Conservation (phyloP, 768 basidiomycete genomes). For the Phlegmacium glaucopus region DNA sequence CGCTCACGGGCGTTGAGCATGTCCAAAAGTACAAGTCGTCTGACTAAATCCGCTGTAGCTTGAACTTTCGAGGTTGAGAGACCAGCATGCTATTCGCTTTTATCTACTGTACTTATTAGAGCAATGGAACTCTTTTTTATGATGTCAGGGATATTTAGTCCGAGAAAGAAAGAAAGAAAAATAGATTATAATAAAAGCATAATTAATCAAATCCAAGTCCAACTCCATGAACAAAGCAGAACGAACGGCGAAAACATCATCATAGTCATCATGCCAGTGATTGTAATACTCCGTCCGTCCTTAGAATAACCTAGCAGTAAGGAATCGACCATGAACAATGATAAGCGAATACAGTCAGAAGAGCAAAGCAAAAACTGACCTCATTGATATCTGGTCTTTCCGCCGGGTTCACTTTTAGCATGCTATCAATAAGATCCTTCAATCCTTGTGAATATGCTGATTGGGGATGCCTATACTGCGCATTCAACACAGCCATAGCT, state of each 20-base stretch:
- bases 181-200: constrained; percentile 2
- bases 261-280: constrained; percentile 42
- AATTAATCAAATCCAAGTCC: too few species aligned
- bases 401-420: constrained; percentile 79
- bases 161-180: background rate
- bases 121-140: too few species aligned
- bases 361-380: constrained; percentile 39
- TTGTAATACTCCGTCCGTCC: constrained; percentile 62
- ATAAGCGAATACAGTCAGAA: background rate
- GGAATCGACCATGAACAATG: constrained; percentile 3
- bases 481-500: constrained; percentile 95
- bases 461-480: constrained; percentile 85
- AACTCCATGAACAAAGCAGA: too few species aligned
- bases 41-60: too few species aligned
- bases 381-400: constrained; percentile 84
- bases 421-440: constrained; percentile 75
- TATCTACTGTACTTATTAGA: too few species aligned
- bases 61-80: too few species aligned
- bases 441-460: constrained; percentile 87
- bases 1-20: constrained; percentile 24
- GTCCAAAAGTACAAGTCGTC: constrained; percentile 1
- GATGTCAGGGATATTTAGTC: too few species aligned
- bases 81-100: too few species aligned
- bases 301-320: constrained; percentile 53
- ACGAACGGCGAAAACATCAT: background rate